Evolutionary conservation across 305 asterid species (phyloP).

Genomic region (Striga hermonthica): DNA sequence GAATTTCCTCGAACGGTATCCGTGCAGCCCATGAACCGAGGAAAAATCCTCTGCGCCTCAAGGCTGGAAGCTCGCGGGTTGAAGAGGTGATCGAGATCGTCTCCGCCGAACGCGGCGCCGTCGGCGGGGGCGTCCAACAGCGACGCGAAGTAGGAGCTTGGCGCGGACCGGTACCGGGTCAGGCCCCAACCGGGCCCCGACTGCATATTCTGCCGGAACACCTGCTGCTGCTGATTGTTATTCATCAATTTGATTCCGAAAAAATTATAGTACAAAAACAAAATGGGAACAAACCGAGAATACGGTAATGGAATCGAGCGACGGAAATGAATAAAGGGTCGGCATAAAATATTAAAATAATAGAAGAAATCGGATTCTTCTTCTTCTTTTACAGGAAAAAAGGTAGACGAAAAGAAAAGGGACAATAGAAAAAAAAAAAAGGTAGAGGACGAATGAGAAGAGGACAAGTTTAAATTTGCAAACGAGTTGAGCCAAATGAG

Average conservation of each 20-base stretch:
- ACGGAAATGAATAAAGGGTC: too few species aligned
- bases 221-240: conserved; percentile 29
- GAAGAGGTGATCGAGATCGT: conserved; percentile 55
- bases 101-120: conserved; percentile 47
- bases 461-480: too few species aligned
- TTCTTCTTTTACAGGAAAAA: too few species aligned
- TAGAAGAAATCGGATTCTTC: too few species aligned
- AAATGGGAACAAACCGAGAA: too few species aligned
- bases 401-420: too few species aligned
- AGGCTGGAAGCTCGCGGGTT: conserved; percentile 42
- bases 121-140: conserved; percentile 36
- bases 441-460: too few species aligned
- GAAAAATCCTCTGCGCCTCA: conserved; percentile 38
- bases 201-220: conserved; percentile 32
- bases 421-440: too few species aligned
- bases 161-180: conserved; percentile 79
- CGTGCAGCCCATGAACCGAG: conserved; percentile 32
- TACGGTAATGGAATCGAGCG: too few species aligned
- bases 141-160: conserved; percentile 67
- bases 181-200: conserved; percentile 60
- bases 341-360: too few species aligned
- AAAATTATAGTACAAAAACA: not conserved
- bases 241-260: conserved; percentile 28
- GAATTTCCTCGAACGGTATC: conserved; percentile 17
- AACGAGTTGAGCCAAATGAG: too few species aligned